Evolutionary conservation across 768 basidiomycete genomes (phyloP).

Genomic region (Panaeolus cyanescens): DNA sequence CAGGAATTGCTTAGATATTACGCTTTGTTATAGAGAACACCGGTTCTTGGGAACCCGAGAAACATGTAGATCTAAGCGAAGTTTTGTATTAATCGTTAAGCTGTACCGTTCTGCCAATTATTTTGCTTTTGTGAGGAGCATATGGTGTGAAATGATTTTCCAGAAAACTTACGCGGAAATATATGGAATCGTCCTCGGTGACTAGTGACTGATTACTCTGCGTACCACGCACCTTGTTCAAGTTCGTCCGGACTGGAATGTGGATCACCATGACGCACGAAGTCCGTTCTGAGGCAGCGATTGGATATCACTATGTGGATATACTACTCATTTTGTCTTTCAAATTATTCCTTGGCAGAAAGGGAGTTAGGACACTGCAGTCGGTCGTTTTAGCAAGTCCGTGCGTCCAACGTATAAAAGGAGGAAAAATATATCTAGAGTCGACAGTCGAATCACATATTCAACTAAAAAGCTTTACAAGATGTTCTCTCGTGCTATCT

Average conservation of each 20-base stretch:
- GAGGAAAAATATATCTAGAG: not conserved
- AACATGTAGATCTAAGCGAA: too few species aligned
- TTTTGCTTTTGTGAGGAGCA: too few species aligned
- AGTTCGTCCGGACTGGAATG: not conserved
- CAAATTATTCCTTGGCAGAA: not conserved
- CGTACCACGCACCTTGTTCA: too few species aligned
- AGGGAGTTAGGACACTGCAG: not conserved
- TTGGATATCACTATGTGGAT: not conserved
- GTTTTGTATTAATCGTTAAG: too few species aligned
- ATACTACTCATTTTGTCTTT: not conserved
- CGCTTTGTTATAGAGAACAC: not conserved
- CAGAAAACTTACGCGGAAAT: too few species aligned
- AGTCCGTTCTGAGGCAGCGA: not conserved
- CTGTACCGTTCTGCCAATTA: too few species aligned
- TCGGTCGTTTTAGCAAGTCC: not conserved
- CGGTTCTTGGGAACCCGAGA: not conserved
- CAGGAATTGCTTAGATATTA: too few species aligned
- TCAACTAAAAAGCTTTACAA: not conserved
- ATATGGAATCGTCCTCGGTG: too few species aligned
- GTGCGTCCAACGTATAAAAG: not conserved
- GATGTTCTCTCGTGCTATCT: conserved; percentile 4
- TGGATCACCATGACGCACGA: too few species aligned
- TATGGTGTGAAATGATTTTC: too few species aligned
- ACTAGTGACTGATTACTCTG: too few species aligned
- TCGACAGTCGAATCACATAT: not conserved